A percentile compares a stretch with the other conserved stretches of the same genome.
Evolutionary conservation across 1,284 basidiomycete genomes (phyloP).

Genomic region (Mycosarcoma mackinlayi): DNA sequence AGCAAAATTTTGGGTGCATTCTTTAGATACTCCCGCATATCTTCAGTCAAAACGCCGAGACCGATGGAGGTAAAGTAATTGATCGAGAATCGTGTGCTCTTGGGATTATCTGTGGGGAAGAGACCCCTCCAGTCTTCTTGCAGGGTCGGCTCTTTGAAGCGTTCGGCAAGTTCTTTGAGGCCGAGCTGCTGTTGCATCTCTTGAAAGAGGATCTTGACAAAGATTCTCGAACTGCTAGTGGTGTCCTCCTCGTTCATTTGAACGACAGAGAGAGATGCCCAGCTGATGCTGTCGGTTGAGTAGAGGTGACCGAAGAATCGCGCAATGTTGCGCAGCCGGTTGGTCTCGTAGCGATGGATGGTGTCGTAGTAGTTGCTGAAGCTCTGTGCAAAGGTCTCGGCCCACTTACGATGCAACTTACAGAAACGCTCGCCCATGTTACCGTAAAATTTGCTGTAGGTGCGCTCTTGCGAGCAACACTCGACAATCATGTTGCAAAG

Average conservation of each 20-base stretch:
- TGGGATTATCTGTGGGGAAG: conserved; percentile 96
- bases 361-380: conserved; percentile 93
- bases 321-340: conserved; percentile 94
- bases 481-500: conserved; percentile 98
- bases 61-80: conserved; percentile 94
- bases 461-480: conserved; percentile 98
- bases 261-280: conserved; percentile 84
- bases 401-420: conserved; percentile 94
- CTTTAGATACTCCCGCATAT: conserved; percentile 96
- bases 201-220: conserved; percentile 93
- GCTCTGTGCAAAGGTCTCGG: conserved; percentile 85
- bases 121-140: conserved; percentile 80
- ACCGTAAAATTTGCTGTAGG: conserved; percentile 95
- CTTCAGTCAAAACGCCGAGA: conserved; percentile 88
- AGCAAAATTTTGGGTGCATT: conserved; percentile 90
- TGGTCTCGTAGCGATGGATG: conserved; percentile 98
- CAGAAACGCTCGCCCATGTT: conserved; percentile 95
- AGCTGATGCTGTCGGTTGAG: conserved; percentile 83
- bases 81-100: conserved; percentile 96
- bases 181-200: conserved; percentile 96
- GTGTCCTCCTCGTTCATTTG: conserved; percentile 98
- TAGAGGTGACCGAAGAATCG: conserved; percentile 90
- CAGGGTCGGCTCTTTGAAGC: conserved; percentile 76
- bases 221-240: conserved; percentile 94
- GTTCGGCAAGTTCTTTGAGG: conserved; percentile 79